These are phyloP conservation scores for Gamsiella multidivaricata DNA, from an alignment of 192 early-diverging fungal genomes.

Conservation along the genomic window DNA sequence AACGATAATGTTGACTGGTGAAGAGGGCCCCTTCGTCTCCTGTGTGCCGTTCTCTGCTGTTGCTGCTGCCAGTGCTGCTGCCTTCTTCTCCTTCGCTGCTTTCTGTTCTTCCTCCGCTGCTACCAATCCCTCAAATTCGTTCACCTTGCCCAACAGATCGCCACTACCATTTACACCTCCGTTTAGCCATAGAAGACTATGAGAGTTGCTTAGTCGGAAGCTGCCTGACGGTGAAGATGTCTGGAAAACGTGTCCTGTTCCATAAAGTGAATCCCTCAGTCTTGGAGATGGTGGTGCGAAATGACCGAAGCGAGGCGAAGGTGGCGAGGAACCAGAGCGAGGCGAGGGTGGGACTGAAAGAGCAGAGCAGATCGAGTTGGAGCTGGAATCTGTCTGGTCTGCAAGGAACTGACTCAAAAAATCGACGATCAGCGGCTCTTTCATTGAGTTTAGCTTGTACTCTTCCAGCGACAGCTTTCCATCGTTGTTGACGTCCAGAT, in stretches of 20 bases:
- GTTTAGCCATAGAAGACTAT: conserved; percentile 47
- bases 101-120: conserved; percentile 48
- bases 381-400: conserved; percentile 56
- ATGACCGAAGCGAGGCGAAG: conserved; percentile 49
- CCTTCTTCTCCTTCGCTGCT: conserved; percentile 22
- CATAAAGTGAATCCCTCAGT: conserved; percentile 46
- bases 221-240: conserved; percentile 46
- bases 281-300: conserved; percentile 50
- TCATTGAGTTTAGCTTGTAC: conserved; percentile 82
- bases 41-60: background rate
- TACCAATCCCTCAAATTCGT: conserved; percentile 51
- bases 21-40: background rate
- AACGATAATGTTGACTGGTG: conserved; percentile 41
- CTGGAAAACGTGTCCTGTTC: conserved; percentile 51
- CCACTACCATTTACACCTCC: conserved; percentile 51
- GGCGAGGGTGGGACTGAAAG: conserved; percentile 50
- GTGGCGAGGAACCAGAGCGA: conserved; percentile 45
- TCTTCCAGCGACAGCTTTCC: conserved; percentile 79
- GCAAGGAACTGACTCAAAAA: conserved; percentile 81
- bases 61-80: background rate
- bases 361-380: conserved; percentile 51
- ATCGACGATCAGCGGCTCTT: conserved; percentile 82
- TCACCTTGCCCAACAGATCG: conserved; percentile 46
- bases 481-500: conserved; percentile 84
- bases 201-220: conserved; percentile 51